Conservation (phyloP, 768 basidiomycete genomes). For the Pisolithus albus region DNA sequence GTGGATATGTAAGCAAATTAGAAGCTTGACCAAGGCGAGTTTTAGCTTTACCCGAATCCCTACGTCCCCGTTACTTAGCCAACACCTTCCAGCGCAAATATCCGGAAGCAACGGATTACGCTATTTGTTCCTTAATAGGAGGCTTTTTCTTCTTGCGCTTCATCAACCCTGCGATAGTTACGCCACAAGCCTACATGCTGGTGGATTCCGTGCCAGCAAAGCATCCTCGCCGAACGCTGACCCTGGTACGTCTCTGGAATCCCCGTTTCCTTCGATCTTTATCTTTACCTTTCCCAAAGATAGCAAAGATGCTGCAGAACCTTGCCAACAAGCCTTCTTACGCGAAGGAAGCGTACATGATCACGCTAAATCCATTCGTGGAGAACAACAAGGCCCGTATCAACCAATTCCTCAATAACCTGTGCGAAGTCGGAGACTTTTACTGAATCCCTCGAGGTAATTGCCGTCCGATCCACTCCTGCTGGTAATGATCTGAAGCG, state of each 20-base stretch:
- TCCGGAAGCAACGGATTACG: conserved; percentile 96
- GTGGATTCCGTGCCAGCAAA: conserved; percentile 97
- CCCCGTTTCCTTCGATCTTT: background rate
- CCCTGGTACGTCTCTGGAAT: conserved; percentile 48
- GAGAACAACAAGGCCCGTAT: conserved; percentile 98
- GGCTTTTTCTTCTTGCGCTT: conserved; percentile 99
- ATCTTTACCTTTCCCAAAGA: conserved; percentile 41
- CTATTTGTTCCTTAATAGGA: conserved; percentile 96
- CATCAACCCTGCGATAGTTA: conserved; percentile 99
- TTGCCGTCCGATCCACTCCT: conserved; percentile 11
- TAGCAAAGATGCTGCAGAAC: conserved; percentile 99
- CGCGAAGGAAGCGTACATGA: conserved; percentile 98
- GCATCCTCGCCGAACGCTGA: conserved; percentile 93
- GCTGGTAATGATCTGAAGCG: background rate
- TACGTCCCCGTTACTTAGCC: conserved; percentile 7
- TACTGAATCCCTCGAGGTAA: conserved; percentile 96
- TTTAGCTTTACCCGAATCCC: background rate
- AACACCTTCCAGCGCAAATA: conserved; percentile 74
- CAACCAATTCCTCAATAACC: conserved; percentile 92
- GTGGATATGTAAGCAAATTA: conserved; percentile 99
- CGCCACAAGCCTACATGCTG: conserved; percentile 99
- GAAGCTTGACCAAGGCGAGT: conserved; percentile 87
- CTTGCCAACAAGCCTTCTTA: conserved; percentile 98
- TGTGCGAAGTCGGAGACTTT: conserved; percentile 99
- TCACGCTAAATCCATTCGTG: conserved; percentile 95